These are phyloP conservation scores for Globisporangium acanthophoron DNA, from an alignment of 352 stramenopile genomes.

Conservation along the genomic window DNA sequence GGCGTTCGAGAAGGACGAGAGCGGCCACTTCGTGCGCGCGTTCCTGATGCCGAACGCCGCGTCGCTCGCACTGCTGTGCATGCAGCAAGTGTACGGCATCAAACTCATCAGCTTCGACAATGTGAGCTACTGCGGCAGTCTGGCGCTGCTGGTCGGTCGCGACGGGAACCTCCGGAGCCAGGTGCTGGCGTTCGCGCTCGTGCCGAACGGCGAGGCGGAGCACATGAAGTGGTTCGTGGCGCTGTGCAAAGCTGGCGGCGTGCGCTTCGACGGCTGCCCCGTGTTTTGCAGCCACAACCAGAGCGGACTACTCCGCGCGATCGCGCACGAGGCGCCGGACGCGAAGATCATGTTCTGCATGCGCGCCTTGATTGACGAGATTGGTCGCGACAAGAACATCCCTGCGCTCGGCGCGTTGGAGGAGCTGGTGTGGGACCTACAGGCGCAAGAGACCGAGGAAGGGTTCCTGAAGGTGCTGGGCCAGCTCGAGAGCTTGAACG, in stretches of 20 bases:
- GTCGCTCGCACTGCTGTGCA: conserved; percentile 34
- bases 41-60: conserved; percentile 74
- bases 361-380: conserved; percentile 59
- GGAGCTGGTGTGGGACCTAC: conserved; percentile 62
- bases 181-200: conserved; percentile 56
- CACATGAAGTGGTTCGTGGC: conserved; percentile 76
- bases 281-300: conserved; percentile 66
- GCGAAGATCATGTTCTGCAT: conserved; percentile 78
- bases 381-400: conserved; percentile 75
- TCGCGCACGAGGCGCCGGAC: conserved; percentile 46
- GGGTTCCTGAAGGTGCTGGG: conserved; percentile 42
- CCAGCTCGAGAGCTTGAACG: conserved; percentile 56
- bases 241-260: conserved; percentile 45
- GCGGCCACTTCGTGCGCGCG: conserved; percentile 61
- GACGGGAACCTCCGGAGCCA: conserved; percentile 69
- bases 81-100: conserved; percentile 74
- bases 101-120: conserved; percentile 64
- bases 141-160: conserved; percentile 52
- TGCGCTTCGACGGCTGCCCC: conserved; percentile 45
- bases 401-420: conserved; percentile 50
- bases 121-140: conserved; percentile 61
- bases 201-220: conserved; percentile 63
- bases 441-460: conserved; percentile 58
- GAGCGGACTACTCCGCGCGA: conserved; percentile 55
- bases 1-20: conserved; percentile 52